These are phyloP conservation scores for Picea glauca DNA, from an alignment of 75 land plant species.

Conservation along the genomic window DNA sequence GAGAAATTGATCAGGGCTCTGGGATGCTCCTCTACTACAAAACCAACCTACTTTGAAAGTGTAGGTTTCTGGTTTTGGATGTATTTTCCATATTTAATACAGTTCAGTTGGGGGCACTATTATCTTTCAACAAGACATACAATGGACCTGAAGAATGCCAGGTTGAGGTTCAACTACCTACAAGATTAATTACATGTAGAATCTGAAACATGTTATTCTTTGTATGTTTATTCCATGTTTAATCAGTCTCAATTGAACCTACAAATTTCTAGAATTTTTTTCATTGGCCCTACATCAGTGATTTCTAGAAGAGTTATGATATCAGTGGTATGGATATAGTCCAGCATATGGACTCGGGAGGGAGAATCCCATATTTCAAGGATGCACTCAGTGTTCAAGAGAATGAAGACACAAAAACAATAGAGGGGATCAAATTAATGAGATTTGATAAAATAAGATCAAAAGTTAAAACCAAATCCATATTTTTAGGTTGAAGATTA, in stretches of 20 bases:
- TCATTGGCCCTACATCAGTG: neutral
- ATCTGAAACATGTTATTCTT: neutral
- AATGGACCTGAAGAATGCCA: neutral
- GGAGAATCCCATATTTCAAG: too few species aligned
- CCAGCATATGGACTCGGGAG: too few species aligned
- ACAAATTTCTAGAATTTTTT: neutral
- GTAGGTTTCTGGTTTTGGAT: neutral
- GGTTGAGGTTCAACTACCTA: neutral
- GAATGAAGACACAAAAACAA: too few species aligned
- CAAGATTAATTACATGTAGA: neutral
- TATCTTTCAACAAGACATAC: neutral
- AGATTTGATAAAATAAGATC: too few species aligned
- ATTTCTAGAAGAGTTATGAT: neutral
- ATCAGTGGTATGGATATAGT: neutral
- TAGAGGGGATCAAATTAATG: too few species aligned
- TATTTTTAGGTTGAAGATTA: too few species aligned
- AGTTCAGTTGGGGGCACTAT: neutral
- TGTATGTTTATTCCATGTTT: neutral
- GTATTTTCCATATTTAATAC: neutral
- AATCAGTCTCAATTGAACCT: neutral
- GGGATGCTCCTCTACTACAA: conserved; percentile 62
- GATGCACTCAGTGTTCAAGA: too few species aligned
- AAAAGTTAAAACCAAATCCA: too few species aligned
- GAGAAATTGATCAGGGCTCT: conserved; percentile 60
- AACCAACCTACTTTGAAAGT: conserved; percentile 65